Evolutionary conservation across 306 rosid species (phyloP).

Genomic region (Pyrus betulifolia): DNA sequence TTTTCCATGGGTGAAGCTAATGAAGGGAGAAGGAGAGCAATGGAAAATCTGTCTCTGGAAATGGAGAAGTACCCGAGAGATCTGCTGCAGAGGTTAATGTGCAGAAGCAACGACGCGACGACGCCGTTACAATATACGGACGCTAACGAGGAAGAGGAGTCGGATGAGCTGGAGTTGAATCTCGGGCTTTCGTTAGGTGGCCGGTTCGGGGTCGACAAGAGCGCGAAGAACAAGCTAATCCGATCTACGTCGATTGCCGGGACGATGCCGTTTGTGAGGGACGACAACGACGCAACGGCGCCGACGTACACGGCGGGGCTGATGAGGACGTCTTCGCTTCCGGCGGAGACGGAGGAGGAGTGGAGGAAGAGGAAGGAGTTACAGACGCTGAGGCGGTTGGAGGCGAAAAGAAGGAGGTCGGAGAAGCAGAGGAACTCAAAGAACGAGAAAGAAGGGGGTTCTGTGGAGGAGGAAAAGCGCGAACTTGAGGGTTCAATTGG

Average conservation of each 20-base stretch:
- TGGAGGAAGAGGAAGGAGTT: conserved; percentile 96
- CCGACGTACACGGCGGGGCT: conserved; percentile 30
- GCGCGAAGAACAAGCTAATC: conserved; percentile 40
- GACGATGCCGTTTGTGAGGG: conserved; percentile 54
- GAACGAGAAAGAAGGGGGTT: conserved; percentile 36
- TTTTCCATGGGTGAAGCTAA: conserved; percentile 41
- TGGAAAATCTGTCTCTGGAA: conserved; percentile 31
- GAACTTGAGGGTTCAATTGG: conserved; percentile 27
- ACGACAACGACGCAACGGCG: conserved; percentile 21
- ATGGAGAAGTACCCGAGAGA: conserved; percentile 68
- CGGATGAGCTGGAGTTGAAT: conserved; percentile 67
- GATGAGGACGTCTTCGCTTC: conserved; percentile 67
- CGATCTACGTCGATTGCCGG: conserved; percentile 75
- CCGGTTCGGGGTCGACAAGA: conserved; percentile 74
- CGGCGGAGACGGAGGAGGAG: conserved; percentile 86
- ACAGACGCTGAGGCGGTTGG: conserved; percentile 82
- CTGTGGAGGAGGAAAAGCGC: conserved; percentile 18
- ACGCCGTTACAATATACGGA: conserved; percentile 10
- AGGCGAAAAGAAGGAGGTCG: conserved; percentile 74
- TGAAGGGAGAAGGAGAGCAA: conserved; percentile 32
- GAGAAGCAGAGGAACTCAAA: conserved; percentile 65
- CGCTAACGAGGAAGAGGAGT: conserved; percentile 18
- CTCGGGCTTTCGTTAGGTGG: conserved; percentile 94
- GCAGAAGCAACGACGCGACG: conserved; percentile 15
- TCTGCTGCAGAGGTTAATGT: conserved; percentile 60